Conservation (phyloP, 2,329 filamentous ascomycete species). For the Mollisia scopiformis region DNA sequence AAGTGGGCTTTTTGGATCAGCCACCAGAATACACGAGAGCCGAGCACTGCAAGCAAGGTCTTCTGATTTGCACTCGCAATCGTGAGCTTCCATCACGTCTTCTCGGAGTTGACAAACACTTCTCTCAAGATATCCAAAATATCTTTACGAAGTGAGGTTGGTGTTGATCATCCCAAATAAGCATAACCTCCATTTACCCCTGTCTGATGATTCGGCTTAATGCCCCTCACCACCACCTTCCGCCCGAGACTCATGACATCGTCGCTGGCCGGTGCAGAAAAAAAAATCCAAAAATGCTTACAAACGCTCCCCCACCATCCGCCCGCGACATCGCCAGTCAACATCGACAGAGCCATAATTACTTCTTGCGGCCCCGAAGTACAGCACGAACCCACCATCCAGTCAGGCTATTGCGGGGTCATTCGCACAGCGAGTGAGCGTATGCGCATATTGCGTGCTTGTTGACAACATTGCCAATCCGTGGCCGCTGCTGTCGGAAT, state of each 20-base stretch:
- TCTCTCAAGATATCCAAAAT: neutral
- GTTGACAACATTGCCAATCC: conserved; percentile 2
- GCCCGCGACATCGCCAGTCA: neutral
- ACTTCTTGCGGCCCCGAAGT: neutral
- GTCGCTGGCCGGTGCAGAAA: neutral
- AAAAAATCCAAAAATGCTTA: neutral
- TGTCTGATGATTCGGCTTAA: neutral
- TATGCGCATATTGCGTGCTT: conserved; percentile 28
- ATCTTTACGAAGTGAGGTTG: neutral
- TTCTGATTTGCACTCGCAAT: neutral
- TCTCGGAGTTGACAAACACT: neutral
- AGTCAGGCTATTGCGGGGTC: neutral
- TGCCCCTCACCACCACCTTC: too few species aligned
- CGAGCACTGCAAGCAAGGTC: neutral
- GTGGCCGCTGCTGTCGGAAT: conserved; percentile 13
- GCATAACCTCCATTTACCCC: neutral
- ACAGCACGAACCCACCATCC: neutral
- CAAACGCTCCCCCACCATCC: neutral
- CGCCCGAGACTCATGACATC: neutral
- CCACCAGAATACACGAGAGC: neutral
- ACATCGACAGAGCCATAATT: conserved; percentile 1
- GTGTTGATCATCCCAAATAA: neutral
- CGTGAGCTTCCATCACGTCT: neutral
- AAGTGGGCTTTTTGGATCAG: neutral
- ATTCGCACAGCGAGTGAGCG: conserved; percentile 13